phyloP scores from a whole-genome alignment of 768 basidiomycete genomes.

The Russula emetica region DNA sequence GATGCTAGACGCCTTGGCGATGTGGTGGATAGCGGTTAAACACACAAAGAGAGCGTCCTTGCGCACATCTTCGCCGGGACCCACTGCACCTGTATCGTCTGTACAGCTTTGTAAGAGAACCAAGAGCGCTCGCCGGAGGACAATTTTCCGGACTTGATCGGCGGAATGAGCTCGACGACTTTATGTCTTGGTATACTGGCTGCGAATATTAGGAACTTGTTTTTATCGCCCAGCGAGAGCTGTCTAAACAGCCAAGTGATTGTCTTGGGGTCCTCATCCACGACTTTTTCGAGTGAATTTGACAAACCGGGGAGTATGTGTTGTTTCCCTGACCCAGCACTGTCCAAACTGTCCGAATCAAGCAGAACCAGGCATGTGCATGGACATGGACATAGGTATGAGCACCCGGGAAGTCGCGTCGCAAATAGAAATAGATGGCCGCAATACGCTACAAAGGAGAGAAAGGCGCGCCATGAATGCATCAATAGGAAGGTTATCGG shows the following conservation, averaged over 20 bases:
- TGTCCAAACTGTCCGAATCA: background rate
- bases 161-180: background rate
- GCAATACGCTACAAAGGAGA: background rate
- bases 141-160: background rate
- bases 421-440: background rate
- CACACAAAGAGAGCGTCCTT: background rate
- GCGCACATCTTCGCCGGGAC: background rate
- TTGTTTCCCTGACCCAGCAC: background rate
- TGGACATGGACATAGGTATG: background rate
- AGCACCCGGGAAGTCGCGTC: background rate
- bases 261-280: background rate
- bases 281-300: background rate
- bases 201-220: background rate
- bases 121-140: background rate
- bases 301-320: background rate
- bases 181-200: background rate
- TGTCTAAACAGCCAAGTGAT: background rate
- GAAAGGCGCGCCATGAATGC: background rate
- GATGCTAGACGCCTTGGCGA: background rate
- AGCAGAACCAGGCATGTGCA: background rate
- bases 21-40: background rate
- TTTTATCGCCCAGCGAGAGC: background rate
- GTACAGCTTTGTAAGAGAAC: background rate
- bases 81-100: background rate
- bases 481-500: background rate